phyloP scores from a whole-genome alignment of 192 early-diverging fungal species.

The Geranomyces michiganensis region DNA sequence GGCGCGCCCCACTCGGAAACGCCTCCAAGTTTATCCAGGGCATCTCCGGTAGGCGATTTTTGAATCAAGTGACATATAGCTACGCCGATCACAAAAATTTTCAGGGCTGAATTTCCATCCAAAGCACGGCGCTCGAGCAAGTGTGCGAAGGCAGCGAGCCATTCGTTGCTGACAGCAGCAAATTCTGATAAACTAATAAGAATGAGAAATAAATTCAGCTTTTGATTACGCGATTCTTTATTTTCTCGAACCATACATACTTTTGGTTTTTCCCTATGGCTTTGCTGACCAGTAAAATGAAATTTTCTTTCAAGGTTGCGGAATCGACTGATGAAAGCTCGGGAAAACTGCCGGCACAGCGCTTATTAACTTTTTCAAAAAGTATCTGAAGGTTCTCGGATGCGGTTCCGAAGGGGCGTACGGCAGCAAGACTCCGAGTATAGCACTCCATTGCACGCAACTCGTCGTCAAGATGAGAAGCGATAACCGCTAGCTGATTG shows the following conservation, averaged over 20 bases:
- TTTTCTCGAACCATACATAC: neutral
- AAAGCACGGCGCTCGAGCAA: too few relatives aligned
- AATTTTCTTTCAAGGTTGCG: neutral
- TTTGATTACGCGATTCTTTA: neutral
- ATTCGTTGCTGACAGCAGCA: neutral
- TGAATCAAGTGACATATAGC: too few relatives aligned
- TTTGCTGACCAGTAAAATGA: slow-evolving; percentile 8
- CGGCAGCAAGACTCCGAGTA: slow-evolving; percentile 35
- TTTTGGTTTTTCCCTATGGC: neutral
- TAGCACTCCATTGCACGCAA: slow-evolving; percentile 42
- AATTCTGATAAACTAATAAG: neutral
- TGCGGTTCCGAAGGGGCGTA: slow-evolving; percentile 39
- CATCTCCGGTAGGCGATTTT: too few relatives aligned
- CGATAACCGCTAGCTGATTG: slow-evolving; percentile 77
- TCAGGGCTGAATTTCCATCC: neutral
- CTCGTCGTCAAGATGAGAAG: slow-evolving; percentile 48
- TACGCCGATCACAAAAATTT: neutral
- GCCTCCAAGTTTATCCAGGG: too few relatives aligned
- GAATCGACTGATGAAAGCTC: neutral
- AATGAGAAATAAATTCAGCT: neutral
- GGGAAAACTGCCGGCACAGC: neutral
- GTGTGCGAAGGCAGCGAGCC: too few relatives aligned
- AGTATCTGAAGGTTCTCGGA: slow-evolving; percentile 37
- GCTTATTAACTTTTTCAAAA: slow-evolving; percentile 37
- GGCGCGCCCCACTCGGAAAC: neutral